Conservation (phyloP, 257 asterid species). For the Fraxinus pennsylvanica region DNA sequence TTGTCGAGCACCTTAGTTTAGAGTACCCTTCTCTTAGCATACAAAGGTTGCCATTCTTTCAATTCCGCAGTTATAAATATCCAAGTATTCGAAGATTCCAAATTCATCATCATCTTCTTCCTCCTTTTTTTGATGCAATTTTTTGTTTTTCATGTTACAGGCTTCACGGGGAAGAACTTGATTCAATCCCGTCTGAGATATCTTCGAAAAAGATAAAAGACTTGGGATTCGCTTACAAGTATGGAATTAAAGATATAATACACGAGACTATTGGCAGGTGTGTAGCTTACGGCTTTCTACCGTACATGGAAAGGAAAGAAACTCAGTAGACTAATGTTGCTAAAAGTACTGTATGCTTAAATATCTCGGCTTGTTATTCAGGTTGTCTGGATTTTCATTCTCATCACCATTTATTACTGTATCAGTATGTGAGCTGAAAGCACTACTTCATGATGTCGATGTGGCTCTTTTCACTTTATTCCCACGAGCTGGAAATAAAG, state of each 20-base stretch:
- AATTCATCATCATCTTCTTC: neutral
- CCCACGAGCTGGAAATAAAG: too few species aligned
- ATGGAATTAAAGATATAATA: constrained; percentile 54
- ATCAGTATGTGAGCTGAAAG: too few species aligned
- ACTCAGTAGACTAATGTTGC: neutral
- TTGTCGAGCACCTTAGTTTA: constrained; percentile 39
- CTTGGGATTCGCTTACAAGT: constrained; percentile 62
- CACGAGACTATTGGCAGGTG: constrained; percentile 47
- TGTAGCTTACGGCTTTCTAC: constrained; percentile 46
- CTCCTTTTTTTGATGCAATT: neutral
- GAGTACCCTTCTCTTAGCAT: constrained; percentile 41
- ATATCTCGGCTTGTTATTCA: neutral
- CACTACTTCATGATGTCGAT: too few species aligned
- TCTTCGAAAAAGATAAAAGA: constrained; percentile 71
- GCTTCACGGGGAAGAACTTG: constrained; percentile 27
- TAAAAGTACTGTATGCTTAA: neutral
- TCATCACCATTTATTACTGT: too few species aligned
- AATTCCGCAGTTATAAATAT: neutral
- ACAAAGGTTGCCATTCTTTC: constrained; percentile 44
- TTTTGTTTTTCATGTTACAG: constrained; percentile 24
- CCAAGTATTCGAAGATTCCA: neutral
- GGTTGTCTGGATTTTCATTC: neutral
- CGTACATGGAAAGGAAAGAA: constrained; percentile 14
- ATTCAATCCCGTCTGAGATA: constrained; percentile 49
- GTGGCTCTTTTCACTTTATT: too few species aligned